A percentile compares a stretch with the other conserved stretches of the same genome.
Conservation (phyloP, 768 basidiomycete genomes). For the Pisolithus tinctorius region DNA sequence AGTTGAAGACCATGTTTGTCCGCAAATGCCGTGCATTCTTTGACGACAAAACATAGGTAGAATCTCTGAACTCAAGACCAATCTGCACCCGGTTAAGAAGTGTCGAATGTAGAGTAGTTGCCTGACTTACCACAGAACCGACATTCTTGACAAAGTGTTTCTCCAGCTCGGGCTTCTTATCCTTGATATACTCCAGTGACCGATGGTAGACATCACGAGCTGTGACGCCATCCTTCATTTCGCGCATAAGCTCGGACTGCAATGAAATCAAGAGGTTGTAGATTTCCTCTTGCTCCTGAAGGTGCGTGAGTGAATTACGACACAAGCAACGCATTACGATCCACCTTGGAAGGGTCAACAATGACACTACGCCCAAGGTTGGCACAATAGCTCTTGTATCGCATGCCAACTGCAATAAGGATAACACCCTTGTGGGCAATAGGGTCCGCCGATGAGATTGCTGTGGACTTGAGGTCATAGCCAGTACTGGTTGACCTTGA, state of each 20-base stretch:
- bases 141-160: slow-evolving; percentile 82
- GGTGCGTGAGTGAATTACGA: slow-evolving; percentile 1
- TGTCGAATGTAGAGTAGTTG: background rate
- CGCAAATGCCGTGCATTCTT: slow-evolving; percentile 72
- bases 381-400: slow-evolving; percentile 89
- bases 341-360: slow-evolving; percentile 85
- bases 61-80: slow-evolving; percentile 93
- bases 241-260: slow-evolving; percentile 66
- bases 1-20: slow-evolving; percentile 79
- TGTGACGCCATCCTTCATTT: slow-evolving; percentile 72
- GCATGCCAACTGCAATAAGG: slow-evolving; percentile 78
- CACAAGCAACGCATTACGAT: slow-evolving; percentile 5
- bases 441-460: slow-evolving; percentile 76
- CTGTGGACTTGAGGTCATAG: slow-evolving; percentile 84
- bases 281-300: slow-evolving; percentile 85
- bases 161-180: slow-evolving; percentile 77
- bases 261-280: slow-evolving; percentile 74
- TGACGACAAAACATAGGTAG: slow-evolving; percentile 69
- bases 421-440: slow-evolving; percentile 88
- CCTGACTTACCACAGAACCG: slow-evolving; percentile 72
- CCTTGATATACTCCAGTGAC: slow-evolving; percentile 60
- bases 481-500: slow-evolving; percentile 77
- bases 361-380: slow-evolving; percentile 93
- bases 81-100: slow-evolving; percentile 45
- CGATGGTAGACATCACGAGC: slow-evolving; percentile 80